A percentile compares a stretch with the other conserved stretches of the same genome.
These are phyloP conservation scores for Populus deltoides DNA, from an alignment of 345 rosid genomes.

Conservation along the genomic window DNA sequence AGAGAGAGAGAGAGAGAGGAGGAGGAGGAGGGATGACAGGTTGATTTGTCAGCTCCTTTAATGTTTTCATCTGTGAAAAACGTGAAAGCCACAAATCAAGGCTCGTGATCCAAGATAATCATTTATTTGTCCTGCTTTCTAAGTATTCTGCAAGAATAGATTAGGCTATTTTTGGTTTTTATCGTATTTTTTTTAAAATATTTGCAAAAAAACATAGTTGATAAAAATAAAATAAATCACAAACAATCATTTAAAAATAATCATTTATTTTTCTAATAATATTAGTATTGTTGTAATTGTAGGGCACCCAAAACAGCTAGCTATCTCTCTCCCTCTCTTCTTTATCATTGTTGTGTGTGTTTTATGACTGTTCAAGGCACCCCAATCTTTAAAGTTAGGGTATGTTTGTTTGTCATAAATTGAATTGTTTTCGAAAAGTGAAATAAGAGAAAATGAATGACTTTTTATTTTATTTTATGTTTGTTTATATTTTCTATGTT, in stretches of 20 bases:
- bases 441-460: too few species aligned
- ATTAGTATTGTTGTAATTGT: too few species aligned
- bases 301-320: neutral
- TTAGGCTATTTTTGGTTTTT: neutral
- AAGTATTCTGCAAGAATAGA: neutral
- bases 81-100: constrained; percentile 33
- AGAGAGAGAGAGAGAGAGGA: too few species aligned
- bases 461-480: too few species aligned
- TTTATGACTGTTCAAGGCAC: neutral
- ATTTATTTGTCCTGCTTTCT: neutral
- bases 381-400: neutral
- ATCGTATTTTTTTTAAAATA: too few species aligned
- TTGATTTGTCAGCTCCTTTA: neutral
- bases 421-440: too few species aligned
- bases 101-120: constrained; percentile 36
- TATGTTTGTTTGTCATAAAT: too few species aligned
- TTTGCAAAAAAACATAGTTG: too few species aligned
- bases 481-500: too few species aligned
- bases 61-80: constrained; percentile 1
- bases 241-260: too few species aligned
- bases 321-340: neutral
- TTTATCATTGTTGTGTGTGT: neutral
- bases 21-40: neutral
- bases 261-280: too few species aligned
- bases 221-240: too few species aligned